A percentile compares a stretch with the other conserved stretches of the same genome.
Evolutionary conservation across 1,139 yeast species (phyloP).

Genomic region (Hyphopichia khmerensis): DNA sequence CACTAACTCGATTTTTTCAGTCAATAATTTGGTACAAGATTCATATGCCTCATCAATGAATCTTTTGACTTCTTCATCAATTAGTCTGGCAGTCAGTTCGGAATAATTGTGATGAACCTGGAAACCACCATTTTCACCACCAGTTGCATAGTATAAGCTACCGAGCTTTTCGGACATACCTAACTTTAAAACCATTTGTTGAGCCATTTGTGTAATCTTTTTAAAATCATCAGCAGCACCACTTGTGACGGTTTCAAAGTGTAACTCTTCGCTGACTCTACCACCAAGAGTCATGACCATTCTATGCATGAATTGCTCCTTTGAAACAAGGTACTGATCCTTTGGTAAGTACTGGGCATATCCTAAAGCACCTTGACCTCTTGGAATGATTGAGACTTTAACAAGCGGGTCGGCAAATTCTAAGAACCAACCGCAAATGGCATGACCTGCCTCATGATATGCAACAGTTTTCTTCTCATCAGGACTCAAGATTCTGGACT

Average conservation of each 20-base stretch:
- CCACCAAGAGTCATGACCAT: slow-evolving; percentile 99
- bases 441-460: slow-evolving; percentile 98
- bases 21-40: slow-evolving; percentile 64
- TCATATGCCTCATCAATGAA: slow-evolving; percentile 78
- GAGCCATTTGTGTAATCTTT: slow-evolving; percentile 94
- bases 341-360: slow-evolving; percentile 97
- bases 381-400: slow-evolving; percentile 93
- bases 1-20: slow-evolving; percentile 71
- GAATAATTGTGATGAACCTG: slow-evolving; percentile 70
- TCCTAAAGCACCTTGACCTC: slow-evolving; percentile 97
- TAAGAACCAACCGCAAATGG: slow-evolving; percentile 95
- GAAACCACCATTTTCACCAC: slow-evolving; percentile 43
- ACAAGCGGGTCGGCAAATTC: slow-evolving; percentile 87
- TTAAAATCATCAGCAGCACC: slow-evolving; percentile 97
- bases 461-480: slow-evolving; percentile 91
- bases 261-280: slow-evolving; percentile 90
- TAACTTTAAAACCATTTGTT: slow-evolving; percentile 83
- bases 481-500: slow-evolving; percentile 74
- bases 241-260: slow-evolving; percentile 85
- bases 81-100: slow-evolving; percentile 62
- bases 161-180: slow-evolving; percentile 93
- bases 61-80: slow-evolving; percentile 81
- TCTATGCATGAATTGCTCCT: slow-evolving; percentile 77
- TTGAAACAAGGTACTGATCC: slow-evolving; percentile 79
- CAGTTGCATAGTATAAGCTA: slow-evolving; percentile 64